These are phyloP conservation scores for Punctularia strigosozonata DNA, from an alignment of 768 basidiomycete genomes.

Conservation along the genomic window DNA sequence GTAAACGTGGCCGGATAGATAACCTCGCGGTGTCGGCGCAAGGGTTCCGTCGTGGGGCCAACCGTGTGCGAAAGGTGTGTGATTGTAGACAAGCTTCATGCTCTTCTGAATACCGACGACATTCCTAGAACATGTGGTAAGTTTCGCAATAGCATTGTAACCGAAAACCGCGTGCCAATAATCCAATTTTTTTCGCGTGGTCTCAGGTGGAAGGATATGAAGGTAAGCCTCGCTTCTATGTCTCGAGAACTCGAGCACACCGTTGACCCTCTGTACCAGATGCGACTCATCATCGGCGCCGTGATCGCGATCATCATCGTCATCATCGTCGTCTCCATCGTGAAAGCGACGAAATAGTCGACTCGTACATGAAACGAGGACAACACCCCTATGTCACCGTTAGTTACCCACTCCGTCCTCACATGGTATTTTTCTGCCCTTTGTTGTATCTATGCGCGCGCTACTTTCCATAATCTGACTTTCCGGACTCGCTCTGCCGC, in stretches of 20 bases:
- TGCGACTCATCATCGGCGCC: slow-evolving; percentile 92
- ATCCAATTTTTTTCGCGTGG: slow-evolving; percentile 2
- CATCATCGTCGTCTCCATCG: slow-evolving; percentile 92
- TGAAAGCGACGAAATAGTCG: slow-evolving; percentile 53
- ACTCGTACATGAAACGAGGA: not conserved
- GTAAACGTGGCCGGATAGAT: slow-evolving; percentile 35
- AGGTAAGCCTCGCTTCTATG: slow-evolving; percentile 35
- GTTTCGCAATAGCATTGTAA: slow-evolving; percentile 16
- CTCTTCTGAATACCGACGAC: slow-evolving; percentile 2
- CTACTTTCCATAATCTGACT: too few relatives aligned
- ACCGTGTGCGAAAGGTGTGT: slow-evolving; percentile 90
- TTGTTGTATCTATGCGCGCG: slow-evolving; percentile 1
- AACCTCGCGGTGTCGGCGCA: slow-evolving; percentile 98
- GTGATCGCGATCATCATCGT: slow-evolving; percentile 84
- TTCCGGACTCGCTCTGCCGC: too few relatives aligned
- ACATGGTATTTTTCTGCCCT: too few relatives aligned
- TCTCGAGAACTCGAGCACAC: slow-evolving; percentile 5
- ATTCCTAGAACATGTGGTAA: slow-evolving; percentile 79
- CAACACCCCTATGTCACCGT: not conserved
- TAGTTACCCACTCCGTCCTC: too few relatives aligned
- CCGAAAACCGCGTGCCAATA: slow-evolving; percentile 1
- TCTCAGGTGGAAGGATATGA: slow-evolving; percentile 93
- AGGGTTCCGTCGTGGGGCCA: slow-evolving; percentile 94
- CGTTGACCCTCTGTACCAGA: slow-evolving; percentile 31
- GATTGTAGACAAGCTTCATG: not conserved